phyloP scores from a whole-genome alignment of 352 stramenopile species.

The Plasmopara muralis region DNA sequence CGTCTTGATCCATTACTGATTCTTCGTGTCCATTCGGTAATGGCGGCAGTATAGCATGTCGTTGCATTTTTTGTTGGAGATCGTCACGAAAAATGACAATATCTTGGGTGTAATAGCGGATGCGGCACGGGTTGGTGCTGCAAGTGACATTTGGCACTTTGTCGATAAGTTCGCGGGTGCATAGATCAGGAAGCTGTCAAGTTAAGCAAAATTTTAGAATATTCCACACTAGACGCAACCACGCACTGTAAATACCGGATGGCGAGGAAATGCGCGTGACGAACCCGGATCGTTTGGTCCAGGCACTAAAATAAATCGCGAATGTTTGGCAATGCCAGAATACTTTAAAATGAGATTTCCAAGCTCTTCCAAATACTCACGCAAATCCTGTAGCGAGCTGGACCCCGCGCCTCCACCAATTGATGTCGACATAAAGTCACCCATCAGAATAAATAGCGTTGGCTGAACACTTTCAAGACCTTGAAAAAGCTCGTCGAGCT shows the following conservation, averaged over 20 bases:
- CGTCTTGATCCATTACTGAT: slow-evolving; percentile 16
- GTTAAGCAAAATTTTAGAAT: background rate
- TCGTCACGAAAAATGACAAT: slow-evolving; percentile 91
- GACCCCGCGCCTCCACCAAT: slow-evolving; percentile 63
- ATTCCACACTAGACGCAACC: slow-evolving; percentile 1
- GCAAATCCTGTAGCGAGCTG: slow-evolving; percentile 70
- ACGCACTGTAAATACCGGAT: slow-evolving; percentile 37
- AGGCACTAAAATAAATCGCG: slow-evolving; percentile 89
- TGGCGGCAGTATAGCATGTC: slow-evolving; percentile 73
- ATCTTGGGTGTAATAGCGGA: slow-evolving; percentile 91
- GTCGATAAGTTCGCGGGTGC: slow-evolving; percentile 60
- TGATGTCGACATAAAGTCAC: slow-evolving; percentile 86
- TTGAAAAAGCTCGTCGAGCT: slow-evolving; percentile 87
- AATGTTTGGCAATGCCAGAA: slow-evolving; percentile 69
- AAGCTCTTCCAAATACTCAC: slow-evolving; percentile 87
- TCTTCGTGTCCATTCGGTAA: slow-evolving; percentile 34
- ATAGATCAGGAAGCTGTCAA: slow-evolving; percentile 54
- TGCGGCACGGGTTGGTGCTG: slow-evolving; percentile 89
- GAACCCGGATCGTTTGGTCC: slow-evolving; percentile 88
- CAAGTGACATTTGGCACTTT: slow-evolving; percentile 74
- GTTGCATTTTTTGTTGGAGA: slow-evolving; percentile 88
- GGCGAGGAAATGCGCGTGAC: slow-evolving; percentile 68
- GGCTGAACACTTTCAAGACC: slow-evolving; percentile 71
- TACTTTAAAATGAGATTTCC: slow-evolving; percentile 87
- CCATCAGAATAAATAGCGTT: slow-evolving; percentile 91